Percentiles rank a stretch among this genome's conserved stretches.
Evolutionary conservation across 305 asterid genomes (phyloP).

Genomic region (Rubia tinctorum): DNA sequence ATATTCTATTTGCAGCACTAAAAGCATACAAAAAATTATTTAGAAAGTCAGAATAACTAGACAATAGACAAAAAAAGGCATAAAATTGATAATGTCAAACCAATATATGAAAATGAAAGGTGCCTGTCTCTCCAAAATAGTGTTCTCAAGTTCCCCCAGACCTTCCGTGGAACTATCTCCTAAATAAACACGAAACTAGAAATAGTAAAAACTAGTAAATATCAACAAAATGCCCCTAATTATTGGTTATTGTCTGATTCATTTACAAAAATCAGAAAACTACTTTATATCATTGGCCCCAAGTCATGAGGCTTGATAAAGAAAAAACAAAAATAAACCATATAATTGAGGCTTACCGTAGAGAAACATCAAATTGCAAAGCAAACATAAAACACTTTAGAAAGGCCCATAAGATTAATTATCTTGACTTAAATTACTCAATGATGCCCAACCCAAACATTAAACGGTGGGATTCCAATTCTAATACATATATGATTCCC

Average conservation of each 20-base stretch:
- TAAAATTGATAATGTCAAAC: neutral
- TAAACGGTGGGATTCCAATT: too few species aligned
- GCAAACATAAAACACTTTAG: neutral
- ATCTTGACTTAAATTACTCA: neutral
- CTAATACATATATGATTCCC: too few species aligned
- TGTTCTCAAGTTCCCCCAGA: neutral
- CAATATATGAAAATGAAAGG: neutral
- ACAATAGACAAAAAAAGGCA: neutral
- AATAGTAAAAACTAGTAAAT: neutral
- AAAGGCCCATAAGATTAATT: neutral
- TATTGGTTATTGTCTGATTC: neutral
- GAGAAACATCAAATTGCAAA: neutral
- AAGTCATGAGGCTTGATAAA: neutral
- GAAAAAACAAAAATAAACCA: too few species aligned
- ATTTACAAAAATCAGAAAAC: neutral
- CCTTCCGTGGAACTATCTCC: neutral
- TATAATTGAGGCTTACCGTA: neutral
- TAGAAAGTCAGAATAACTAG: too few species aligned
- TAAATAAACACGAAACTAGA: neutral
- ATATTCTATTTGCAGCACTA: neutral
- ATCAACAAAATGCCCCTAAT: neutral
- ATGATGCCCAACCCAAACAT: neutral
- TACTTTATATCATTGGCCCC: neutral
- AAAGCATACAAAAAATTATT: neutral
- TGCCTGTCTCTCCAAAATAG: neutral